phyloP scores from a whole-genome alignment of 257 asterid genomes.

The Solanum paucissectum region DNA sequence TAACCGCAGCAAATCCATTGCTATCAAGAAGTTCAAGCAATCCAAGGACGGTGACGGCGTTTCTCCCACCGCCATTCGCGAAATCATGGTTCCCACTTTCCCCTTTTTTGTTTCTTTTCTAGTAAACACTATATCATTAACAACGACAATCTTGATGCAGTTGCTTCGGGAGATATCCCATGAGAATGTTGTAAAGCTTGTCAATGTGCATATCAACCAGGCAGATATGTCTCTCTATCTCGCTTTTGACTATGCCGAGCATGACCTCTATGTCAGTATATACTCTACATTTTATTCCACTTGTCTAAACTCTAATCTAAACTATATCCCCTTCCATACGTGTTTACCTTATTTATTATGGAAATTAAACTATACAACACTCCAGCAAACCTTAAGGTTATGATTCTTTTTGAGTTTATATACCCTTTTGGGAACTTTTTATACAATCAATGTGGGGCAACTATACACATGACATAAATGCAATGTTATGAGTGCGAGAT shows the following conservation, averaged over 20 bases:
- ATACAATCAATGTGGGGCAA: background rate
- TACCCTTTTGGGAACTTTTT: background rate
- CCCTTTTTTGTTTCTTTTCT: background rate
- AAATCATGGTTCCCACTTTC: conserved; percentile 58
- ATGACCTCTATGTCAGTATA: conserved; percentile 88
- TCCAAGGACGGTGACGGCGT: conserved; percentile 97
- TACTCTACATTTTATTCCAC: background rate
- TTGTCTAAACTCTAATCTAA: background rate
- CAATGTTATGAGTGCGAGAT: background rate
- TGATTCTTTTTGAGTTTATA: background rate
- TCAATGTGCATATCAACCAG: conserved; percentile 88
- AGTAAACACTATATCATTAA: background rate
- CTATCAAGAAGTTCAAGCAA: conserved; percentile 96
- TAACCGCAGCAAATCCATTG: conserved; percentile 70
- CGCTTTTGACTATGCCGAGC: conserved; percentile 97
- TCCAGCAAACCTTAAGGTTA: background rate
- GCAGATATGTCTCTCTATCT: conserved; percentile 92
- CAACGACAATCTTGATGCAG: conserved; percentile 27
- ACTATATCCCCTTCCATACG: background rate
- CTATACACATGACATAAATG: background rate
- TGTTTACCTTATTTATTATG: background rate
- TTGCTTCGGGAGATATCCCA: conserved; percentile 94
- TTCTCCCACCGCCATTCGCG: conserved; percentile 98
- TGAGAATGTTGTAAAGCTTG: conserved; percentile 93
- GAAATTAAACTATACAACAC: background rate